These are phyloP conservation scores for Cryptococcus depauperatus DNA, from an alignment of 1,284 basidiomycete genomes.

Conservation along the genomic window DNA sequence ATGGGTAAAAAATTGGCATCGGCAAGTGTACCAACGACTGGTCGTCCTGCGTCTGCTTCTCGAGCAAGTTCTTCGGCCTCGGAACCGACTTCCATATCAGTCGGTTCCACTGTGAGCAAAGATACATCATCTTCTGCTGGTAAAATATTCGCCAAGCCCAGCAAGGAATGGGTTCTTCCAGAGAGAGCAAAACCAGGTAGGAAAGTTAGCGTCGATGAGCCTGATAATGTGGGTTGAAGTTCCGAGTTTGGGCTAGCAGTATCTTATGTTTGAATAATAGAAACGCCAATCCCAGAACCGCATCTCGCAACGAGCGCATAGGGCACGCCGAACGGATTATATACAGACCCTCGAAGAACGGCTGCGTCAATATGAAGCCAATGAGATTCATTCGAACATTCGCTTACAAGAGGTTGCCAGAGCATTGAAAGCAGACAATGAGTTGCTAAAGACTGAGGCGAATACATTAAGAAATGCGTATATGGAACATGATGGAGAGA, in stretches of 20 bases:
- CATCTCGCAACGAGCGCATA: constrained; percentile 81
- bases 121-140: constrained; percentile 43
- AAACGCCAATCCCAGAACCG: constrained; percentile 49
- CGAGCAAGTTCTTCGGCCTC: neutral
- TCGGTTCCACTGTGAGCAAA: constrained; percentile 17
- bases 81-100: constrained; percentile 3
- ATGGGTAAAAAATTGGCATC: neutral
- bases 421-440: constrained; percentile 78
- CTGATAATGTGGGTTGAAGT: constrained; percentile 32
- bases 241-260: too few relatives aligned
- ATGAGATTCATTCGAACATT: constrained; percentile 80
- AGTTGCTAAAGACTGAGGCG: constrained; percentile 38
- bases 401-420: constrained; percentile 77
- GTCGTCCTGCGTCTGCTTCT: neutral
- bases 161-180: constrained; percentile 83
- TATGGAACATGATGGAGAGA: constrained; percentile 53
- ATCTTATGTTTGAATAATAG: too few relatives aligned
- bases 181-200: constrained; percentile 82
- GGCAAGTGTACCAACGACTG: neutral
- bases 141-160: constrained; percentile 50
- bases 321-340: constrained; percentile 82
- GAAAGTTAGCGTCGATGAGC: constrained; percentile 69
- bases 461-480: constrained; percentile 62
- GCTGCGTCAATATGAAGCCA: constrained; percentile 75
- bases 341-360: constrained; percentile 83